phyloP scores from a whole-genome alignment of 2,329 filamentous ascomycete genomes.

The Phaeoacremonium minimum region DNA sequence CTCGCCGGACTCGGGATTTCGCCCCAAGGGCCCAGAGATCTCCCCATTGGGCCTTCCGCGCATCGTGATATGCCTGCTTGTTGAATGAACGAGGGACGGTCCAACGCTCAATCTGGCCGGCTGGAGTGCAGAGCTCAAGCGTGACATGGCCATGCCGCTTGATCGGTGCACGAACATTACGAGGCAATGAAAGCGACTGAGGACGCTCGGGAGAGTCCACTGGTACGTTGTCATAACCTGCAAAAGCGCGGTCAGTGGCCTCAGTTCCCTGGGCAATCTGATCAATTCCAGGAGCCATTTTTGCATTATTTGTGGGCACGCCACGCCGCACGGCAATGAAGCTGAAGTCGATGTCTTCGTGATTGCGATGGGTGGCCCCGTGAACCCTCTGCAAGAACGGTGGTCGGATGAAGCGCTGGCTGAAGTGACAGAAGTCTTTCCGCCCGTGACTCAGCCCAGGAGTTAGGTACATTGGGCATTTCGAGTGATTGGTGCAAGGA shows the following conservation, averaged over 20 bases:
- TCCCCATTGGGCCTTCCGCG: constrained; percentile 85
- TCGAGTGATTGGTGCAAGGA: constrained; percentile 82
- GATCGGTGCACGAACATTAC: constrained; percentile 72
- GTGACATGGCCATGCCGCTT: constrained; percentile 87
- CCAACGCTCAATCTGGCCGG: constrained; percentile 87
- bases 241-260: constrained; percentile 64
- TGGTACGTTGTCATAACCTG: constrained; percentile 57
- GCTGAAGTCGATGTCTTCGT: constrained; percentile 87
- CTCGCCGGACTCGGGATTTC: constrained; percentile 69
- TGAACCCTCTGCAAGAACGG: constrained; percentile 75
- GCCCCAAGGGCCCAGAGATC: constrained; percentile 94
- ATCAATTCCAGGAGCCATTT: constrained; percentile 6
- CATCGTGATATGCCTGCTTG: constrained; percentile 82
- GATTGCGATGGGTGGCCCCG: constrained; percentile 65
- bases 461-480: constrained; percentile 82
- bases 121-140: constrained; percentile 85
- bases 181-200: constrained; percentile 68
- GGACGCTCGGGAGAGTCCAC: constrained; percentile 28
- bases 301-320: constrained; percentile 33
- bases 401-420: constrained; percentile 82
- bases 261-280: constrained; percentile 40
- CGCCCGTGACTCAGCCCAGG: constrained; percentile 68
- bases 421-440: constrained; percentile 89
- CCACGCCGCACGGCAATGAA: constrained; percentile 85
- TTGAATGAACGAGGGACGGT: constrained; percentile 80